Base-by-base conservation (phyloP, 2,329 filamentous ascomycete genomes). In the Penicillium vulpinum region DNA sequence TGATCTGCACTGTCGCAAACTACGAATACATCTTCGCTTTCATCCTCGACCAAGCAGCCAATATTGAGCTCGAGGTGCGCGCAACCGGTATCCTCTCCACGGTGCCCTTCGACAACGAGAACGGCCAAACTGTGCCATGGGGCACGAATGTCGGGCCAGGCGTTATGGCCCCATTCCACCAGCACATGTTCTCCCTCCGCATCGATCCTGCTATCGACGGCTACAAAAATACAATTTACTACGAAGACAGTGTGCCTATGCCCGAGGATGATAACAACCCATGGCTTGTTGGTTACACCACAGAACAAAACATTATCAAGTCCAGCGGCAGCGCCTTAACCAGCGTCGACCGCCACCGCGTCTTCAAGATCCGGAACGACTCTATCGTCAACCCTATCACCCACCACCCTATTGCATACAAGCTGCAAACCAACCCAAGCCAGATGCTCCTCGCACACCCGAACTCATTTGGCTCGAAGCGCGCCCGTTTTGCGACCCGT, bases 1-100 rank as follows among this genome's bases (percentile, higher is more conserved):
- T 83, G 66, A 89, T 89, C 70, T 88, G 88, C 74, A 89, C 87
- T 0, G 85, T 89, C 2, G 80, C 85, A 11, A 90, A 90, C 75
- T 90, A 90, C 73, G 87, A 90, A 68, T 90, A 90, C 68, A 88
- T 90, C 64, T 80, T 90, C 41, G 86, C 87, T 0, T 90, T 87
- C 72, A 83, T 86, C 52, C 88, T 90, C 76, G 88, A 89, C 69
- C 87, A 89, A 71, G 86, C 87, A 1, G 87, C 85, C 47, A 86
- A 88, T 61, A 71, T 89, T 48, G 80, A 80, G 62, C 88, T 89
- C 62, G 88, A 90, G 67, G 84, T 88, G 21, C 83, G 86, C 26
- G 87, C 87, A 18, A 89, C 87, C 0, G 87, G 87, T 7, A 88
- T 89, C 54, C 76, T 89, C 8, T 86, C 82, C 41, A 88, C 86